Conservation (phyloP, 2,329 filamentous ascomycete genomes). For the Botrytis fabae region DNA sequence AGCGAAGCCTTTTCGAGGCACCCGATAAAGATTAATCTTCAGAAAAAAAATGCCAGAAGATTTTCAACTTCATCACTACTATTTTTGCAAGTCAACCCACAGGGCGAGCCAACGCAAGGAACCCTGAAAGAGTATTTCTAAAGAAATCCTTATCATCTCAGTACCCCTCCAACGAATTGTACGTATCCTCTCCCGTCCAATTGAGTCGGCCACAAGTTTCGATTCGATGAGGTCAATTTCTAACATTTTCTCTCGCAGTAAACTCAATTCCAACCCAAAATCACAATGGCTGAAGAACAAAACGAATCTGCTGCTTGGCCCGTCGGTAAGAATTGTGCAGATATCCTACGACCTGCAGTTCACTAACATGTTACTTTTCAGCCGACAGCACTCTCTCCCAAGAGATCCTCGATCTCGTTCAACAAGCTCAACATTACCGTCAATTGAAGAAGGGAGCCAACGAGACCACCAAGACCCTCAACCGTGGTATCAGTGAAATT, state of each 20-base stretch:
- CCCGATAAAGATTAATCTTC: slow-evolving; percentile 17
- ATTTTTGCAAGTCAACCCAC: slow-evolving; percentile 35
- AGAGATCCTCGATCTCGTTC: slow-evolving; percentile 79
- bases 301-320: slow-evolving; percentile 39
- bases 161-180: slow-evolving; percentile 22
- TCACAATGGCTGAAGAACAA: slow-evolving; percentile 41
- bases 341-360: slow-evolving; percentile 48
- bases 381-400: slow-evolving; percentile 74
- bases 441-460: slow-evolving; percentile 91
- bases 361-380: slow-evolving; percentile 52
- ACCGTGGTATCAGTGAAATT: slow-evolving; percentile 86
- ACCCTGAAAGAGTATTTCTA: slow-evolving; percentile 47
- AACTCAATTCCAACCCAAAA: slow-evolving; percentile 21
- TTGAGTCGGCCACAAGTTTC: background rate
- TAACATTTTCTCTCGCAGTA: slow-evolving; percentile 15
- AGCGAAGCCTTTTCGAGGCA: slow-evolving; percentile 15
- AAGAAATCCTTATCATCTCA: slow-evolving; percentile 7
- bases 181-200: background rate
- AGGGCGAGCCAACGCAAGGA: slow-evolving; percentile 64
- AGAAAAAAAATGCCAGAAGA: slow-evolving; percentile 11
- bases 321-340: slow-evolving; percentile 16
- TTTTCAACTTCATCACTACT: slow-evolving; percentile 19
- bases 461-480: slow-evolving; percentile 84
- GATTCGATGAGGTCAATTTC: background rate
- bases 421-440: slow-evolving; percentile 56